These are phyloP conservation scores for Sphagnum contortum DNA, from an alignment of 225 moss, liverwort and hornwort genomes.

Conservation along the genomic window DNA sequence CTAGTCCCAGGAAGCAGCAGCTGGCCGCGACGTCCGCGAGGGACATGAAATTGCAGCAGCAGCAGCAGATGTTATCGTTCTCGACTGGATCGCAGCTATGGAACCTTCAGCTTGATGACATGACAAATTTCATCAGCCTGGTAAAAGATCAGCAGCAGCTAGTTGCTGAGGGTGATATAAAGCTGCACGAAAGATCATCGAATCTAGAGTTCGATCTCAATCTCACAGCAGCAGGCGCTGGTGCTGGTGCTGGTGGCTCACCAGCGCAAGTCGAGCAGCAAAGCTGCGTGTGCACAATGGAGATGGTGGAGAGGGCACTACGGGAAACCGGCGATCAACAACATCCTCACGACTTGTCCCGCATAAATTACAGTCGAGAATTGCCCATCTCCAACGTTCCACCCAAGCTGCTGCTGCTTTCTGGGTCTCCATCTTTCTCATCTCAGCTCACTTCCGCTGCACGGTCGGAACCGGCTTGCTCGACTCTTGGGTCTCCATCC, in stretches of 20 bases:
- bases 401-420: background rate
- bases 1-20: too few relatives aligned
- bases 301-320: slow-evolving; percentile 45
- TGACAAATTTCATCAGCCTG: background rate
- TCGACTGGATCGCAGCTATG: slow-evolving; percentile 40
- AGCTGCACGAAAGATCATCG: slow-evolving; percentile 3
- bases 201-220: slow-evolving; percentile 37
- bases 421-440: background rate
- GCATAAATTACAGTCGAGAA: slow-evolving; percentile 4
- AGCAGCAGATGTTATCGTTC: slow-evolving; percentile 18
- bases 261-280: slow-evolving; percentile 7
- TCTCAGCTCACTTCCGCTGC: slow-evolving; percentile 2
- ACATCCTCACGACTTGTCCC: slow-evolving; percentile 20
- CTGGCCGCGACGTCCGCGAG: too few relatives aligned
- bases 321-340: slow-evolving; percentile 19
- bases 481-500: background rate
- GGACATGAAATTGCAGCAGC: background rate
- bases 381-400: background rate
- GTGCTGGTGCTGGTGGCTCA: background rate
- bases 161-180: background rate
- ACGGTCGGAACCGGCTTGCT: background rate
- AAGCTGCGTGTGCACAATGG: slow-evolving; percentile 35
- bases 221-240: slow-evolving; percentile 7
- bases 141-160: slow-evolving; percentile 4
- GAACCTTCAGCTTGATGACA: slow-evolving; percentile 27